Conservation (phyloP, 2,329 filamentous ascomycete species). For the Fusarium euwallaceae region DNA sequence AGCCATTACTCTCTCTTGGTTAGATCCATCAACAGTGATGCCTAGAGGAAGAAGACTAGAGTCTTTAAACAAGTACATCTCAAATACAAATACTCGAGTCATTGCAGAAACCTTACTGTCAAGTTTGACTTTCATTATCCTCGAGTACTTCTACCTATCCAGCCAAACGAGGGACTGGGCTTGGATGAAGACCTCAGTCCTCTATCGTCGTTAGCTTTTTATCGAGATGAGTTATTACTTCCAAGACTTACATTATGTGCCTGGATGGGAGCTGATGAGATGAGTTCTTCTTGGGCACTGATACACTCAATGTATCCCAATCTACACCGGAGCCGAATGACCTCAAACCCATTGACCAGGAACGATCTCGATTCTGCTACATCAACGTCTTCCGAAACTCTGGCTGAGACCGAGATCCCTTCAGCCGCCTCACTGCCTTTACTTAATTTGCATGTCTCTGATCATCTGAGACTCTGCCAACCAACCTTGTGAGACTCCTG, state of each 20-base stretch:
- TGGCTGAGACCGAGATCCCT: neutral
- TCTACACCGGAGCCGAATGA: neutral
- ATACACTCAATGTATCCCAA: neutral
- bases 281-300: neutral
- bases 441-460: neutral
- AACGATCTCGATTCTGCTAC: neutral
- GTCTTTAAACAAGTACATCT: neutral
- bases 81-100: neutral
- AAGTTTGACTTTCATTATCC: neutral
- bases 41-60: neutral
- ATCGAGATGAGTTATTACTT: neutral
- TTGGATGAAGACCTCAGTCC: neutral
- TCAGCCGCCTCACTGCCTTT: neutral
- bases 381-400: neutral
- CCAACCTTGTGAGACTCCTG: neutral
- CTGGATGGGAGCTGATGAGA: neutral
- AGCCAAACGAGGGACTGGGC: neutral
- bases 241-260: neutral
- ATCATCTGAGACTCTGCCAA: neutral
- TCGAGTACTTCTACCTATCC: neutral
- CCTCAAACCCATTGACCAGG: neutral
- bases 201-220: neutral
- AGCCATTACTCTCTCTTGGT: neutral
- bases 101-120: neutral
- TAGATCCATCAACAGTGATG: neutral